phyloP scores from a whole-genome alignment of 345 rosid species.

The Rhodamnia argentea region DNA sequence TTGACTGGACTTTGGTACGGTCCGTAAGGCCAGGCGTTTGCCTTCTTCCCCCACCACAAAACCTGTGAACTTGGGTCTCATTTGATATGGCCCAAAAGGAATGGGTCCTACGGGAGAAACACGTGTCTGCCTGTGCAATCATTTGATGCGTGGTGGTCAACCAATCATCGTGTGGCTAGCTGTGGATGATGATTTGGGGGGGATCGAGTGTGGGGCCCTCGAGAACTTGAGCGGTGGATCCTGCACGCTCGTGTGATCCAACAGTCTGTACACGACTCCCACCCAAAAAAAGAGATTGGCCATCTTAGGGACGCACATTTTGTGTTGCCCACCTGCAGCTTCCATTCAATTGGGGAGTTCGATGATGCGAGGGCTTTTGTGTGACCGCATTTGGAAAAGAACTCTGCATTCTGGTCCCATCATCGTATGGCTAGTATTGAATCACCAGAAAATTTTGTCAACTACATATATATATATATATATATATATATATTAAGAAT shows the following conservation, averaged over 20 bases:
- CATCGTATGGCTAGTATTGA: background rate
- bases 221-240: background rate
- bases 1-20: background rate
- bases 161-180: background rate
- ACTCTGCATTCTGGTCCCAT: background rate
- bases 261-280: background rate
- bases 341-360: background rate
- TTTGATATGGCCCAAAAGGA: background rate
- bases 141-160: background rate
- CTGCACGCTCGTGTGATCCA: background rate
- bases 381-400: background rate
- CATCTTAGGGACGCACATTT: background rate
- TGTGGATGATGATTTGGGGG: background rate
- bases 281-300: background rate
- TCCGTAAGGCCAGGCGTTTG: conserved; percentile 6
- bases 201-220: background rate
- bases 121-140: background rate
- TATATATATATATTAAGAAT: background rate
- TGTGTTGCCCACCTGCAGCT: background rate
- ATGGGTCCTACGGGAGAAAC: background rate
- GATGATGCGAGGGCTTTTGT: background rate
- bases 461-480: background rate
- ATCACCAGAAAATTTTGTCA: background rate
- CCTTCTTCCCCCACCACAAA: too few species aligned
- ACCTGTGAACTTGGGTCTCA: background rate